Conservation (phyloP, 225 moss, liverwort and hornwort species). For the Antitrichia curtipendula region DNA sequence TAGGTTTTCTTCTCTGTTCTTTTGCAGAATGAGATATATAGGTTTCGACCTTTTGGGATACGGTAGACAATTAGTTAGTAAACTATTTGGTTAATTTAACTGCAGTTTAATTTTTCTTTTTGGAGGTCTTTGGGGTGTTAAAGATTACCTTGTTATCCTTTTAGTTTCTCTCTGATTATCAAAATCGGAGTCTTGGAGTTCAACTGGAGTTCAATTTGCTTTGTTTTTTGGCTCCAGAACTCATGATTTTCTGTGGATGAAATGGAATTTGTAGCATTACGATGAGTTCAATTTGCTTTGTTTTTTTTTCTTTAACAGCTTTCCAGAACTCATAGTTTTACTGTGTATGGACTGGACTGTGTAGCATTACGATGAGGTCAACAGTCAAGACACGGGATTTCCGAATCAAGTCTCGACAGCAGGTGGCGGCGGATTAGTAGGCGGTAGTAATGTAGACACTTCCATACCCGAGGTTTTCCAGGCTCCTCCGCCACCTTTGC, state of each 20-base stretch:
- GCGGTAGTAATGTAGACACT: slow-evolving; percentile 57
- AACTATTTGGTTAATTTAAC: background rate
- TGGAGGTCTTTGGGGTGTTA: background rate
- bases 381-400: slow-evolving; percentile 49
- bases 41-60: background rate
- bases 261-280: background rate
- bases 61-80: background rate
- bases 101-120: background rate
- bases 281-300: background rate
- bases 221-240: too few species aligned
- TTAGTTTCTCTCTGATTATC: background rate
- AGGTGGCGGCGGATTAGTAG: slow-evolving; percentile 44
- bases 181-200: background rate
- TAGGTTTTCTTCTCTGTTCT: background rate
- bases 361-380: slow-evolving; percentile 78
- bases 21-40: background rate
- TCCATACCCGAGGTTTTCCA: slow-evolving; percentile 78
- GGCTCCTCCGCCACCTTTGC: slow-evolving; percentile 83
- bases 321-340: too few species aligned
- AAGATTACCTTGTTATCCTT: too few species aligned
- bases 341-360: background rate
- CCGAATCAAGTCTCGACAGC: slow-evolving; percentile 36
- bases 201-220: background rate
- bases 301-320: too few species aligned
- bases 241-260: background rate